phyloP scores from a whole-genome alignment of 805 yeast species.

The Isabelozyma pseudorhagii region DNA sequence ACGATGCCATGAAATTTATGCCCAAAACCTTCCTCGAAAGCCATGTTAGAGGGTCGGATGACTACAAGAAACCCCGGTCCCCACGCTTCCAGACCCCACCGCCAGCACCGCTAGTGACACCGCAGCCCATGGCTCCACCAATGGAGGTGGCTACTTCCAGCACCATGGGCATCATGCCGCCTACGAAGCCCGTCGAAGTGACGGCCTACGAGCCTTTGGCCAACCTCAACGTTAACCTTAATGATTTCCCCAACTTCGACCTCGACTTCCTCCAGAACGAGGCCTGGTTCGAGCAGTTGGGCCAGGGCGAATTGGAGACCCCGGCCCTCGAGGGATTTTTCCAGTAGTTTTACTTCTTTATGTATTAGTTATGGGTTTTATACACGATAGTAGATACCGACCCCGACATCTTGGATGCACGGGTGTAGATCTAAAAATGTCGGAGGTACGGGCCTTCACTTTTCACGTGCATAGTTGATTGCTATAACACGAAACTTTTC shows the following conservation, averaged over 20 bases:
- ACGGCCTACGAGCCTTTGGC: not conserved
- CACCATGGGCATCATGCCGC: not conserved
- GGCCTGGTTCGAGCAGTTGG: constrained; percentile 19
- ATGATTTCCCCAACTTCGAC: constrained; percentile 15
- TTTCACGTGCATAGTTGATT: too few species aligned
- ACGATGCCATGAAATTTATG: constrained; percentile 6
- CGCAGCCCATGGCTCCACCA: not conserved
- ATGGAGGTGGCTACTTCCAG: not conserved
- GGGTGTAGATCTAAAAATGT: not conserved
- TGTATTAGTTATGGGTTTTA: not conserved
- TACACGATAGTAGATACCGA: not conserved
- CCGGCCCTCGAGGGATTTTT: constrained; percentile 18
- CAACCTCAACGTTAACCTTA: not conserved
- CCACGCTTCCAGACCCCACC: not conserved
- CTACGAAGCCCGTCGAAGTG: not conserved
- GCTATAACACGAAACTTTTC: too few species aligned
- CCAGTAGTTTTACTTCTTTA: constrained; percentile 9
- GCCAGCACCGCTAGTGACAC: not conserved
- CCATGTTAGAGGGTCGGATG: not conserved
- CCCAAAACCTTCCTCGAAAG: constrained; percentile 1
- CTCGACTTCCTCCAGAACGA: constrained; percentile 30
- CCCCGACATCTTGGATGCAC: not conserved
- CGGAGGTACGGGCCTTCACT: too few species aligned
- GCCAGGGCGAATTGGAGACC: constrained; percentile 8
- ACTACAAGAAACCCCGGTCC: not conserved